A percentile compares a stretch with the other conserved stretches of the same genome.
Conservation (phyloP, 2,329 filamentous ascomycete species). For the Myriosclerotinia scirpicola region DNA sequence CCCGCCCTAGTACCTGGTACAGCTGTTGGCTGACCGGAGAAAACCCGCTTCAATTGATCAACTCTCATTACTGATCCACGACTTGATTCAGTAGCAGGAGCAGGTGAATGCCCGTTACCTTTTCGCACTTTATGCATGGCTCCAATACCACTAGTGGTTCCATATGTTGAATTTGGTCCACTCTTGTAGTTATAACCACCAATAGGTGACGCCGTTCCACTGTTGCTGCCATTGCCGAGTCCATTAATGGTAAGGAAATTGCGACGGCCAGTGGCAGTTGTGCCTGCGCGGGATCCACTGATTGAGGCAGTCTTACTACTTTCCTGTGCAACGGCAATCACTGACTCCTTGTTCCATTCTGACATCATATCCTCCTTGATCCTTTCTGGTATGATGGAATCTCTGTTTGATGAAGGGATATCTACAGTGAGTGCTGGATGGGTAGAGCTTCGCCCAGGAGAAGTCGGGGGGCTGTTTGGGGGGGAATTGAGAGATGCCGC, state of each 20-base stretch:
- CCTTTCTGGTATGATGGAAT: conserved; percentile 61
- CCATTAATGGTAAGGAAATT: conserved; percentile 61
- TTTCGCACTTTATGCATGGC: conserved; percentile 51
- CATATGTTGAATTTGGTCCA: conserved; percentile 38
- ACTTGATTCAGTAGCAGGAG: conserved; percentile 45
- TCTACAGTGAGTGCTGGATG: conserved; percentile 59
- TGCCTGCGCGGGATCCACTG: conserved; percentile 70
- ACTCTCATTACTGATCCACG: conserved; percentile 58
- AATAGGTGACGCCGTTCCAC: conserved; percentile 47
- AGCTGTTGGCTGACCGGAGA: conserved; percentile 51
- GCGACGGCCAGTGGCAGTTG: conserved; percentile 46
- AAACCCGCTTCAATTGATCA: conserved; percentile 62
- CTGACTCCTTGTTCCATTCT: conserved; percentile 77
- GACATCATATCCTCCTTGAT: conserved; percentile 75
- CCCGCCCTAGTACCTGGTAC: conserved; percentile 43
- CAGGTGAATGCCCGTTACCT: conserved; percentile 53
- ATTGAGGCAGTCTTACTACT: conserved; percentile 72
- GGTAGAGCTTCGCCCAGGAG: conserved; percentile 64
- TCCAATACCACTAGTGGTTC: conserved; percentile 39
- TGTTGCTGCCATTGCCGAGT: conserved; percentile 45
- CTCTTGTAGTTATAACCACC: conserved; percentile 40
- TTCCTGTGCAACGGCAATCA: conserved; percentile 66
- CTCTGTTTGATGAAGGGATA: conserved; percentile 44
- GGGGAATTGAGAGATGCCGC: conserved; percentile 61
- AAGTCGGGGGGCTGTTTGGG: conserved; percentile 66